Conservation (phyloP, 2,329 filamentous ascomycete genomes). For the Diaporthe velutina region DNA sequence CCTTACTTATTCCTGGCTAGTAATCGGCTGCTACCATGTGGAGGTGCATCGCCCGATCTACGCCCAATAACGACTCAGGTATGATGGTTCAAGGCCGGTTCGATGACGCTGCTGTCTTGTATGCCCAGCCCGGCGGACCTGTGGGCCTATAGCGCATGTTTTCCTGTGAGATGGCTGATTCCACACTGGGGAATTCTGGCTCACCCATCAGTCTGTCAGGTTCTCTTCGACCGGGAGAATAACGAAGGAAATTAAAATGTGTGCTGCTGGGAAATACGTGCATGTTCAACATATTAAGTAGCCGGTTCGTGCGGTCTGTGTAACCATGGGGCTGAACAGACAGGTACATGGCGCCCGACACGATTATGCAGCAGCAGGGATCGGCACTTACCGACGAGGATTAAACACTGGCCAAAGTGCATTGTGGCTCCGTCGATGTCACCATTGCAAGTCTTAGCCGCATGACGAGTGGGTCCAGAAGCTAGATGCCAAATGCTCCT, state of each 20-base stretch:
- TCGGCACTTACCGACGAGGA: constrained; percentile 24
- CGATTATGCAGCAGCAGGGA: constrained; percentile 25
- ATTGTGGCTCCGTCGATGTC: constrained; percentile 28
- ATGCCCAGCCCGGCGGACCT: background rate
- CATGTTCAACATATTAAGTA: background rate
- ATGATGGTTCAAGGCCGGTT: background rate
- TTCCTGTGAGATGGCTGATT: background rate
- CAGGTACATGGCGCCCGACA: background rate
- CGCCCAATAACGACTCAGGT: constrained; percentile 1
- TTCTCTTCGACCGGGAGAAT: background rate
- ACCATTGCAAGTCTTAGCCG: constrained; percentile 24
- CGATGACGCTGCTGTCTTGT: constrained; percentile 21
- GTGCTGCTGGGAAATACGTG: too few species aligned
- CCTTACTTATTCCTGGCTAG: constrained; percentile 10
- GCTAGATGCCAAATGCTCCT: constrained; percentile 29
- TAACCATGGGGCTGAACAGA: constrained; percentile 21
- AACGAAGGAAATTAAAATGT: background rate
- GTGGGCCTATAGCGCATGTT: background rate
- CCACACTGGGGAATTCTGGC: too few species aligned
- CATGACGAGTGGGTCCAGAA: constrained; percentile 29
- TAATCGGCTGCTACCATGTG: background rate
- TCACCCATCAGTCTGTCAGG: background rate
- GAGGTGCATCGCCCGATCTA: background rate
- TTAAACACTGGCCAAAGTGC: background rate
- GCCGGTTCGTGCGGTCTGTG: constrained; percentile 8